Base-by-base conservation (phyloP, 441 rosid species). In the Syzygium malaccense region DNA sequence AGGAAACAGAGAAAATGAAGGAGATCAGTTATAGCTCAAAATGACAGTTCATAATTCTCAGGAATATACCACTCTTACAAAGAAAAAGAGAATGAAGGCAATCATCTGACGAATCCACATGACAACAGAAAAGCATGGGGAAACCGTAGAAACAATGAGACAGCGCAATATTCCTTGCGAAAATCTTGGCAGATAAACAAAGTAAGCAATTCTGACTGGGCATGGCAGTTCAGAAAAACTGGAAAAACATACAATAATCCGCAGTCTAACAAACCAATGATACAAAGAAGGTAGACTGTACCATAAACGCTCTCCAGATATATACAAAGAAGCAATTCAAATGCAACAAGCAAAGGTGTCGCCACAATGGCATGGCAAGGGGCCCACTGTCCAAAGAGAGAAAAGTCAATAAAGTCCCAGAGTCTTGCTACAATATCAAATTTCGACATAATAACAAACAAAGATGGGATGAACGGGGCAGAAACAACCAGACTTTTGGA, bases 311-410 rank as follows among this genome's bases (percentile, higher is more conserved):
- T 98, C 94, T 98, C 99, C 58, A 98, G 98, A 95, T 95, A 95
- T 90, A 96, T 95, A 92, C 99, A 97, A 89, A 98, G 99, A 66
- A 98, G 99, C 89, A 98, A 91, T 92, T 98, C 99, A 91, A 97
- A 98, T 87, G 99, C 98, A 89, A 97, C 55, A 90, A 98, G 96
- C 93, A 98, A 93, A 8, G 99, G 99, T 89, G 96, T 95, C 10
- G 99, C 98, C 18, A 95, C 98, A 88, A 98, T 87, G 86, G 99
- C 95, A 93, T 98, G 99, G 93, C 99, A 98, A 30, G 99, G 99
- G 86, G 99, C 99, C 99, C 99, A 98, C 99, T 98, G 96, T 93
- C 89, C 90, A 85, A 94, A 91, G 89, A 88, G 86, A 89, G 88
- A 89, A 41, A 88, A 89, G 89, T 84, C 56, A 75, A 85, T 88